phyloP scores from a whole-genome alignment of 371 early-diverging fungal species.

The Blakeslea trispora region DNA sequence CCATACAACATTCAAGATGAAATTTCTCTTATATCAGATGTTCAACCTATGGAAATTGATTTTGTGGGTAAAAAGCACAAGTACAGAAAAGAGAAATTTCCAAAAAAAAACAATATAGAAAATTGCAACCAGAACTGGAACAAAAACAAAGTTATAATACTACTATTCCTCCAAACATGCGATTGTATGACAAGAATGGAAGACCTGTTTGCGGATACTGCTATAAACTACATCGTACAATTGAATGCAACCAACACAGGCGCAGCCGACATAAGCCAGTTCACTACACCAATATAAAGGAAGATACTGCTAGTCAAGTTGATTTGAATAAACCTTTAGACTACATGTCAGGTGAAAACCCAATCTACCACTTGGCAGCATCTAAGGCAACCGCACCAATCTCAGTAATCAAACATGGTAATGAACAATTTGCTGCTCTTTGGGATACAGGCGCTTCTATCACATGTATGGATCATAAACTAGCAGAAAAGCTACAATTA shows the following conservation, averaged over 20 bases:
- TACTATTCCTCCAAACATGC: neutral
- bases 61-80: no score
- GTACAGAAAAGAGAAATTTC: no score
- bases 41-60: no score
- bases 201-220: slow-evolving; percentile 11
- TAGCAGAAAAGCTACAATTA: neutral
- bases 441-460: slow-evolving; percentile 18
- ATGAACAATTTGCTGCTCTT: neutral
- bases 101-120: neutral
- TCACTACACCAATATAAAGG: neutral
- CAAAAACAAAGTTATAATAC: neutral
- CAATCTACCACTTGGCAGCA: no score
- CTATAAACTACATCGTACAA: slow-evolving; percentile 1
- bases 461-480: neutral
- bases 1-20: no score
- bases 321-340: no score
- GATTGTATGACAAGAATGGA: slow-evolving; percentile 6
- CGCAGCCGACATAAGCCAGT: neutral
- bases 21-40: no score
- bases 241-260: neutral
- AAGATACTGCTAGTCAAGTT: neutral
- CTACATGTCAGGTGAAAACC: no score
- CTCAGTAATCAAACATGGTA: no score
- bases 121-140: neutral
- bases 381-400: no score